These are phyloP conservation scores for Venturia nashicola DNA, from an alignment of 2,329 filamentous ascomycete genomes.

Conservation along the genomic window DNA sequence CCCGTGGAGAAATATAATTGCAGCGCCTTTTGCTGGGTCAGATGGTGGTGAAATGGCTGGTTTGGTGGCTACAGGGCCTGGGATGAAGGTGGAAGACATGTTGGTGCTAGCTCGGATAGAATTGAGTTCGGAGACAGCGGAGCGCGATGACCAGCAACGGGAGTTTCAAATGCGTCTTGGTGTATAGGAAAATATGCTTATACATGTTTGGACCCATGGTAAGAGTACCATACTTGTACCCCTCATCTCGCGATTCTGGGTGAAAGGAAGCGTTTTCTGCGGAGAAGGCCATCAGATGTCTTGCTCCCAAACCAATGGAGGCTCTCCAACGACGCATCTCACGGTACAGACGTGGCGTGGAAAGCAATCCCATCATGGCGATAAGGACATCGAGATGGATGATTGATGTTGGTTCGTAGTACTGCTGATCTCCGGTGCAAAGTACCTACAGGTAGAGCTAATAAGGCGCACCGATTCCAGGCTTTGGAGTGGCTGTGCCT, in stretches of 20 bases:
- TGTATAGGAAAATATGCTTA: background rate
- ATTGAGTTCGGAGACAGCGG: background rate
- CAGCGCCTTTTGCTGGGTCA: slow-evolving; percentile 27
- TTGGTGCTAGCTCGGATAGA: too few species aligned
- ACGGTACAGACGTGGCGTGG: too few species aligned
- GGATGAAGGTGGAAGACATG: background rate
- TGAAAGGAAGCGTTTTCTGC: background rate
- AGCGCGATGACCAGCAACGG: background rate
- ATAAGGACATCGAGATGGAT: background rate
- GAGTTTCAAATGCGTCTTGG: background rate
- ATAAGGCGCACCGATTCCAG: background rate
- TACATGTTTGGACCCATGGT: background rate
- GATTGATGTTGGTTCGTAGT: background rate
- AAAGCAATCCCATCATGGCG: background rate
- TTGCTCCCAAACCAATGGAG: background rate
- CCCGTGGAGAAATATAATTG: slow-evolving; percentile 35
- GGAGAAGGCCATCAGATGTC: background rate
- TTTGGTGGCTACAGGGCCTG: slow-evolving; percentile 22
- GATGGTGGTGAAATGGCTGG: slow-evolving; percentile 21
- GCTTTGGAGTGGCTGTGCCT: background rate
- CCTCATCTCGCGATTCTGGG: background rate
- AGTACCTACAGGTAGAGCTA: too few species aligned
- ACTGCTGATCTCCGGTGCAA: background rate
- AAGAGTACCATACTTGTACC: background rate
- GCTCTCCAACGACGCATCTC: background rate